Evolutionary conservation across 2,329 filamentous ascomycete genomes (phyloP).

Genomic region (Claviceps sp.): DNA sequence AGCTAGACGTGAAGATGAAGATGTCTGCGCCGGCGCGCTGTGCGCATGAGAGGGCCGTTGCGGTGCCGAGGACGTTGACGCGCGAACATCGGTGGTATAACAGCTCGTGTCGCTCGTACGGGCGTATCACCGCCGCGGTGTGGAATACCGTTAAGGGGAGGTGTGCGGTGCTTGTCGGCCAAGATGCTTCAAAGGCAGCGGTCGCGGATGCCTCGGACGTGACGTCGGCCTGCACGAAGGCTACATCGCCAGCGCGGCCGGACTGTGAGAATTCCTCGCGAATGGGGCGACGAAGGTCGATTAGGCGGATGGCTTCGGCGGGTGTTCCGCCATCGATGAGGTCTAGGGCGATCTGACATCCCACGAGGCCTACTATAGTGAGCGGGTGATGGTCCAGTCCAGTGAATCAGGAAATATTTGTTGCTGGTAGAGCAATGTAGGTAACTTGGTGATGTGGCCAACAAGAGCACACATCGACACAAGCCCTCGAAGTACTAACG

Average conservation of each 20-base stretch:
- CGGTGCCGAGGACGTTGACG: slow-evolving; percentile 38
- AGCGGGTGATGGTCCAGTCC: no score
- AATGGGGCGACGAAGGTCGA: slow-evolving; percentile 34
- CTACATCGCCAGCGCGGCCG: slow-evolving; percentile 21
- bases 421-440: no score
- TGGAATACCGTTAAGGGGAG: slow-evolving; percentile 44
- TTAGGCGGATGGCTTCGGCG: slow-evolving; percentile 35
- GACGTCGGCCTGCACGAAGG: slow-evolving; percentile 36
- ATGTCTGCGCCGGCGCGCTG: slow-evolving; percentile 31
- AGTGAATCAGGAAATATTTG: no score
- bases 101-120: slow-evolving; percentile 31
- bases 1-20: slow-evolving; percentile 38
- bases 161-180: slow-evolving; percentile 26
- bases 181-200: slow-evolving; percentile 32
- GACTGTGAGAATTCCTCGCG: slow-evolving; percentile 25
- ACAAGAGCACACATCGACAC: no score
- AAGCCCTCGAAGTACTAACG: no score
- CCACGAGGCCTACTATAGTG: slow-evolving; percentile 33
- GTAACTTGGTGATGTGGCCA: no score
- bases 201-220: slow-evolving; percentile 28
- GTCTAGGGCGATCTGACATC: slow-evolving; percentile 39
- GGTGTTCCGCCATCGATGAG: slow-evolving; percentile 38
- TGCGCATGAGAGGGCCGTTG: slow-evolving; percentile 34
- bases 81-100: slow-evolving; percentile 30
- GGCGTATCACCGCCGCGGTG: slow-evolving; percentile 40